Percentiles rank a stretch among this genome's conserved stretches.
phyloP scores from a whole-genome alignment of 2,329 filamentous ascomycete species.

The Aspergillus candidus region DNA sequence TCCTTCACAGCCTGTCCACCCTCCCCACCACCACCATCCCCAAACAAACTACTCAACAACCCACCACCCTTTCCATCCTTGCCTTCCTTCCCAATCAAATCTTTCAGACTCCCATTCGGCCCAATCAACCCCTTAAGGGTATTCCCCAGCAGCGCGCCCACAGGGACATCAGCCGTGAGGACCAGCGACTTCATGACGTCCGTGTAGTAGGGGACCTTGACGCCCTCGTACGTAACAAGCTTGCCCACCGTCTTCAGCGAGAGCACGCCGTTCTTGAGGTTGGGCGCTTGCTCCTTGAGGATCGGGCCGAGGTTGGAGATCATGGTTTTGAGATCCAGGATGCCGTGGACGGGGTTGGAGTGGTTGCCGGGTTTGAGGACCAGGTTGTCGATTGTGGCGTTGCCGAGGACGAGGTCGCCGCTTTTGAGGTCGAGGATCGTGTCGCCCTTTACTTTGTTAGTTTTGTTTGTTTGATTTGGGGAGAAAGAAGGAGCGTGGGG shows the following conservation, averaged over 20 bases:
- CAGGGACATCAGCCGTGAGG: slow-evolving; percentile 23
- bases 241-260: slow-evolving; percentile 23
- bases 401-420: slow-evolving; percentile 45
- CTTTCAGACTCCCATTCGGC: slow-evolving; percentile 8
- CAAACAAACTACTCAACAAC: too few relatives aligned
- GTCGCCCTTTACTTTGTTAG: slow-evolving; percentile 35
- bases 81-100: background rate
- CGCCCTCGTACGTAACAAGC: slow-evolving; percentile 25
- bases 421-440: slow-evolving; percentile 49
- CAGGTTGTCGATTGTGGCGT: slow-evolving; percentile 45
- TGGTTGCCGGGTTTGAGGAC: slow-evolving; percentile 51
- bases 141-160: slow-evolving; percentile 24
- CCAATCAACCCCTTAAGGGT: slow-evolving; percentile 21
- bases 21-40: too few relatives aligned
- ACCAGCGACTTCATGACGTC: slow-evolving; percentile 27
- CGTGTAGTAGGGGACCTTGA: slow-evolving; percentile 30
- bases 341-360: slow-evolving; percentile 43
- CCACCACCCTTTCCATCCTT: background rate
- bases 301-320: slow-evolving; percentile 21
- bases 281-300: slow-evolving; percentile 19
- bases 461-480: background rate
- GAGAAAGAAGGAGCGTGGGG: background rate
- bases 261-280: slow-evolving; percentile 24
- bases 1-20: too few relatives aligned
- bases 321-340: slow-evolving; percentile 41